These are phyloP conservation scores for Annulohypoxylon nitens DNA, from an alignment of 495 filamentous ascomycete genomes.

Conservation along the genomic window DNA sequence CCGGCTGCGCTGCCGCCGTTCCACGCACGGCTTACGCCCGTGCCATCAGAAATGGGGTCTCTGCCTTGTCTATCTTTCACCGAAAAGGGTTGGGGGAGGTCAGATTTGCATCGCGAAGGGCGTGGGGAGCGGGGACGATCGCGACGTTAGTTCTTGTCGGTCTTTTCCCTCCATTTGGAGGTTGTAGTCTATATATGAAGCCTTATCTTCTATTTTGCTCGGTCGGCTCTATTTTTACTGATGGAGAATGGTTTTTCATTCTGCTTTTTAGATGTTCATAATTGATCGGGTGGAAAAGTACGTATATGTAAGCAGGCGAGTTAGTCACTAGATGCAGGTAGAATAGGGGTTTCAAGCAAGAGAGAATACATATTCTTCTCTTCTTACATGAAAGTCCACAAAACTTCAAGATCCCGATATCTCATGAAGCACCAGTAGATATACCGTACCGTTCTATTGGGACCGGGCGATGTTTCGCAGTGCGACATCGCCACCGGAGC, in stretches of 20 bases:
- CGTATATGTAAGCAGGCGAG: background rate
- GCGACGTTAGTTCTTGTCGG: background rate
- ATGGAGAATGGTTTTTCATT: background rate
- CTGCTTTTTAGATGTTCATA: background rate
- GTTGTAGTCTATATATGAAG: background rate
- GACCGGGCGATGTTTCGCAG: slow-evolving; percentile 4
- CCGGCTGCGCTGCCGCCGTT: background rate
- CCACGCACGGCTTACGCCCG: background rate
- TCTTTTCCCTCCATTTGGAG: background rate
- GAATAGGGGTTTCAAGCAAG: slow-evolving; percentile 5
- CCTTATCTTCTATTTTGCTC: background rate
- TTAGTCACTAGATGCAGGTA: background rate
- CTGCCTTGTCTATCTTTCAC: background rate
- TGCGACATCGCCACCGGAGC: slow-evolving; percentile 18
- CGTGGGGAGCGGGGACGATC: background rate
- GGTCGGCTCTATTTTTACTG: background rate
- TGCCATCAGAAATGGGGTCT: slow-evolving; percentile 12
- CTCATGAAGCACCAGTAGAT: background rate
- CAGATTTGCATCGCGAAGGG: slow-evolving; percentile 4
- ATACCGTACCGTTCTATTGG: background rate
- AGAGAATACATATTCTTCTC: background rate
- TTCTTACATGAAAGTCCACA: background rate
- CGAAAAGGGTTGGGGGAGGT: background rate
- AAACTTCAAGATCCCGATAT: background rate
- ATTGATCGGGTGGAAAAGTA: background rate